Percentiles rank a stretch among this genome's conserved stretches.
These are phyloP conservation scores for Porphyrellus sp. DNA, from an alignment of 1,284 basidiomycete genomes.

Conservation along the genomic window DNA sequence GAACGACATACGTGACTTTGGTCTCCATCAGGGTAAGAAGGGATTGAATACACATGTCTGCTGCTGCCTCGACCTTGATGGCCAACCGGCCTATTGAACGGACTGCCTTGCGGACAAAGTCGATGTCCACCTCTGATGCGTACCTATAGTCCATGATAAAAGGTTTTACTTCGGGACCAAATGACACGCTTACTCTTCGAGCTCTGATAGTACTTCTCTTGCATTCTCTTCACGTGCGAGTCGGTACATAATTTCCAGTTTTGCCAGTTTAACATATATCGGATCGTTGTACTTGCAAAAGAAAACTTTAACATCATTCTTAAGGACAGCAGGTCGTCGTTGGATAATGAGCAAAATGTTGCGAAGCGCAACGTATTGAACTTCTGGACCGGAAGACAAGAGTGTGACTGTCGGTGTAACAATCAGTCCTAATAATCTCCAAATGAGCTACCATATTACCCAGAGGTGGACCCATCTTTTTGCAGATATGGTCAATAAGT, in stretches of 20 bases:
- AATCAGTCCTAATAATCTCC: slow-evolving; percentile 6
- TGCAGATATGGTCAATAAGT: slow-evolving; percentile 86
- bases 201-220: slow-evolving; percentile 86
- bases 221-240: slow-evolving; percentile 90
- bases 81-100: slow-evolving; percentile 94
- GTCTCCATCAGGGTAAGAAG: slow-evolving; percentile 89
- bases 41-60: slow-evolving; percentile 87
- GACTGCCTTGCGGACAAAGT: slow-evolving; percentile 97
- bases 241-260: slow-evolving; percentile 98
- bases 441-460: slow-evolving; percentile 47
- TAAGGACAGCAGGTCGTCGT: slow-evolving; percentile 85
- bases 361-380: slow-evolving; percentile 96
- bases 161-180: background rate
- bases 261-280: slow-evolving; percentile 97
- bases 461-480: slow-evolving; percentile 95
- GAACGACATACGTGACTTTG: slow-evolving; percentile 95
- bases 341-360: slow-evolving; percentile 98
- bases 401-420: slow-evolving; percentile 68
- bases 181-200: slow-evolving; percentile 77
- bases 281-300: slow-evolving; percentile 99
- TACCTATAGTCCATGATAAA: slow-evolving; percentile 55
- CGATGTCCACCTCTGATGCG: slow-evolving; percentile 96
- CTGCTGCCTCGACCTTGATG: slow-evolving; percentile 91
- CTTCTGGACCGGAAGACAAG: slow-evolving; percentile 94
- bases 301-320: slow-evolving; percentile 98